These are phyloP conservation scores for Coniochaeta prunicola DNA, from an alignment of 2,329 filamentous ascomycete species.

Conservation along the genomic window DNA sequence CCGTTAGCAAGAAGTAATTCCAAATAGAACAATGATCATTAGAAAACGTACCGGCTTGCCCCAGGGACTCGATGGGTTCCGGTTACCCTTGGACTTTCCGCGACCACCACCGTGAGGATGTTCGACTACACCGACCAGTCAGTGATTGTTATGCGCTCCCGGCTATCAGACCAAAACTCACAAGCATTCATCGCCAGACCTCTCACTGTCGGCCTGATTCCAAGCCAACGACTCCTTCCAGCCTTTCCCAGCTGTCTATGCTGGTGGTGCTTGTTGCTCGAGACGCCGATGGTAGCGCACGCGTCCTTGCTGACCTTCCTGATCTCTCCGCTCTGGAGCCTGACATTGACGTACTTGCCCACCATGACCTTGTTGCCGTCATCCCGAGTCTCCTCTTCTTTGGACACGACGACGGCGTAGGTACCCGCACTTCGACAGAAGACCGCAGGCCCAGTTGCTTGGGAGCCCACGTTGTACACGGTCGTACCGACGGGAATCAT, in stretches of 20 bases:
- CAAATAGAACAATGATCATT: neutral
- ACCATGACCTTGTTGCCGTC: conserved; percentile 55
- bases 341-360: conserved; percentile 73
- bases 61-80: conserved; percentile 93
- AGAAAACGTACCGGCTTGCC: conserved; percentile 71
- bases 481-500: conserved; percentile 95
- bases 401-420: conserved; percentile 80
- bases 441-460: conserved; percentile 66
- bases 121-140: conserved; percentile 49
- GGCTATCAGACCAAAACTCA: conserved; percentile 29
- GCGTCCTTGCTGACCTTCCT: conserved; percentile 85
- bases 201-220: conserved; percentile 89
- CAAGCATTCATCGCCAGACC: conserved; percentile 98
- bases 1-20: conserved; percentile 19
- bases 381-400: conserved; percentile 66
- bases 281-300: conserved; percentile 87
- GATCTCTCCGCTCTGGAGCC: conserved; percentile 87
- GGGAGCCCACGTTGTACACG: conserved; percentile 81
- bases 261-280: conserved; percentile 89
- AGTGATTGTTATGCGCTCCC: neutral
- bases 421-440: conserved; percentile 95
- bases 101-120: conserved; percentile 98
- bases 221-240: conserved; percentile 86
- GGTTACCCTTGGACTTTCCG: conserved; percentile 98
- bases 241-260: conserved; percentile 92